phyloP scores from a whole-genome alignment of 768 basidiomycete species.

The Suillus decipiens region DNA sequence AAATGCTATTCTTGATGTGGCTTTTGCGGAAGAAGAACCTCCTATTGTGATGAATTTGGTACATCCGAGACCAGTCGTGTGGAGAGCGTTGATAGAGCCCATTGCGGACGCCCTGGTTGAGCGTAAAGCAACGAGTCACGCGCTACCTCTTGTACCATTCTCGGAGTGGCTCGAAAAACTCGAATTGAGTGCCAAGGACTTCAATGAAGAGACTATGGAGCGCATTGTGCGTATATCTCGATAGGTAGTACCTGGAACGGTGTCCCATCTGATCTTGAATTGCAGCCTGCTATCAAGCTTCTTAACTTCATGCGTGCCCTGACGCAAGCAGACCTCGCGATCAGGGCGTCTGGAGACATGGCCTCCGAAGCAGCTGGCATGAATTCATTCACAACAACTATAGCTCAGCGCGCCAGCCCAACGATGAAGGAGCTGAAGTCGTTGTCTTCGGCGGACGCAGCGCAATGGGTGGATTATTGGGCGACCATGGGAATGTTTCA shows the following conservation, averaged over 20 bases:
- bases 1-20: constrained; percentile 22
- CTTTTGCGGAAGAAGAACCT: constrained; percentile 9
- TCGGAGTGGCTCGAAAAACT: constrained; percentile 30
- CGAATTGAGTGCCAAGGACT: constrained; percentile 7
- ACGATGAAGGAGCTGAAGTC: constrained; percentile 28
- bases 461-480: constrained; percentile 40
- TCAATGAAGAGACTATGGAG: constrained; percentile 23
- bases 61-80: constrained; percentile 25
- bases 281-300: constrained; percentile 33
- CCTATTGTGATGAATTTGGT: constrained; percentile 25
- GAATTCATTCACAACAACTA: constrained; percentile 24
- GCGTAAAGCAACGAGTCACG: not conserved
- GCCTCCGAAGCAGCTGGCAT: constrained; percentile 5
- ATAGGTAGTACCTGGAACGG: not conserved
- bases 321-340: constrained; percentile 18
- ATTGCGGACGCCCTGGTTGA: constrained; percentile 15
- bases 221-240: constrained; percentile 25
- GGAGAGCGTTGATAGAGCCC: constrained; percentile 19
- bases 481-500: constrained; percentile 14
- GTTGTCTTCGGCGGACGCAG: constrained; percentile 24
- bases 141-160: constrained; percentile 30
- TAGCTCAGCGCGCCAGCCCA: constrained; percentile 29
- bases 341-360: not conserved
- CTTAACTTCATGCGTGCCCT: constrained; percentile 27
- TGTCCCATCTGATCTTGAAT: not conserved